phyloP scores from a whole-genome alignment of 2,329 filamentous ascomycete genomes.

The Botryotinia convoluta region DNA sequence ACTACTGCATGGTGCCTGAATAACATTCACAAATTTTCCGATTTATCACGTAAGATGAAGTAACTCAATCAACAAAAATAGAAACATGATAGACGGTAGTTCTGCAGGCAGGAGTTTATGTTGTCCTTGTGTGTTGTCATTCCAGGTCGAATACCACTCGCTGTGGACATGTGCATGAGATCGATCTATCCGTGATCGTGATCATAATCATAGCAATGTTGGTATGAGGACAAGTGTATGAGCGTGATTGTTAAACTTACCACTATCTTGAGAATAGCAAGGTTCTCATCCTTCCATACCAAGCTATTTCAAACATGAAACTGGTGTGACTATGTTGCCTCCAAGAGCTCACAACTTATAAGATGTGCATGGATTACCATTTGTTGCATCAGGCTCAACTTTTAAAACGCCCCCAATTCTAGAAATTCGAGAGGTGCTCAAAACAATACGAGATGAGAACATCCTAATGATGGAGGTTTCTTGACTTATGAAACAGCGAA shows the following conservation, averaged over 20 bases:
- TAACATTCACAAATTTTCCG: slow-evolving; percentile 4
- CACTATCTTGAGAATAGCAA: neutral
- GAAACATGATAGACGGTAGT: slow-evolving; percentile 12
- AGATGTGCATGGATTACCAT: neutral
- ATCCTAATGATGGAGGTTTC: neutral
- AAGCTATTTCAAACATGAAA: slow-evolving; percentile 5
- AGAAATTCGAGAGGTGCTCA: neutral
- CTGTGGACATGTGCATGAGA: slow-evolving; percentile 18
- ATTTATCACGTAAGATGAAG: slow-evolving; percentile 20
- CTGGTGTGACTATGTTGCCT: neutral
- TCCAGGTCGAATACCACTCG: neutral
- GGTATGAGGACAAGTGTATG: slow-evolving; percentile 1
- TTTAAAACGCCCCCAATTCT: neutral
- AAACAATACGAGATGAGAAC: neutral
- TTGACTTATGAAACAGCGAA: neutral
- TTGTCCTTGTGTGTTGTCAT: slow-evolving; percentile 12
- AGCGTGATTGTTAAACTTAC: neutral
- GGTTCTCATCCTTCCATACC: neutral
- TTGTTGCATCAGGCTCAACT: slow-evolving; percentile 5
- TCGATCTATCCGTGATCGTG: slow-evolving; percentile 18
- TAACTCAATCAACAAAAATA: slow-evolving; percentile 17
- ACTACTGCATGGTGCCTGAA: slow-evolving; percentile 20
- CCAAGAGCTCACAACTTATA: neutral
- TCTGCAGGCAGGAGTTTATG: slow-evolving; percentile 15
- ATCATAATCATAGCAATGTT: neutral